These are phyloP conservation scores for Nicotiana tabacum DNA, from an alignment of 257 asterid genomes.

Conservation along the genomic window DNA sequence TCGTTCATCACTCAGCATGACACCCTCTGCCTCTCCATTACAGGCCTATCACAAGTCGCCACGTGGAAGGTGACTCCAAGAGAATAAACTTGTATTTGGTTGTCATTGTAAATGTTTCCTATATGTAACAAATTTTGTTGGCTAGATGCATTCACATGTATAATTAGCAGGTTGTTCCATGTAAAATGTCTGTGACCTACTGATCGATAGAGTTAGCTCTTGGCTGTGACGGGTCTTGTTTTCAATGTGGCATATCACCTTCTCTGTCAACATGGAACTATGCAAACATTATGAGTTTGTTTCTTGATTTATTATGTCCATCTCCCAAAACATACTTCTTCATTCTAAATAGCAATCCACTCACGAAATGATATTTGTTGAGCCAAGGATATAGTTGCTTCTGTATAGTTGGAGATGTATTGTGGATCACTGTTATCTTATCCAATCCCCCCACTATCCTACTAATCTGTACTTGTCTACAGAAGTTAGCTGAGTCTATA, in stretches of 20 bases:
- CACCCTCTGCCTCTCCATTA: conserved; percentile 53
- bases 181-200: neutral
- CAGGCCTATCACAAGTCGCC: conserved; percentile 42
- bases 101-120: neutral
- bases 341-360: no score
- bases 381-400: no score
- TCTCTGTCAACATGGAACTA: neutral
- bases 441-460: no score
- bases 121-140: neutral
- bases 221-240: neutral
- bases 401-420: no score
- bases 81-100: conserved; percentile 8
- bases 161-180: neutral
- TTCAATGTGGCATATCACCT: neutral
- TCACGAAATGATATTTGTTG: no score
- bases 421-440: no score
- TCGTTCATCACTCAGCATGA: conserved; percentile 34
- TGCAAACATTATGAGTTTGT: neutral
- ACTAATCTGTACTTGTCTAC: no score
- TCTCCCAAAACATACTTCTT: neutral
- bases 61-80: conserved; percentile 32
- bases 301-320: neutral
- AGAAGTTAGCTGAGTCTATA: no score
- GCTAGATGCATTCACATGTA: neutral
- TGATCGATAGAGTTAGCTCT: neutral